Evolutionary conservation across 2,329 filamentous ascomycete species (phyloP), one percentile per base, ranked within the genome.

Genomic region (Neofusicoccum cordaticola): DNA sequence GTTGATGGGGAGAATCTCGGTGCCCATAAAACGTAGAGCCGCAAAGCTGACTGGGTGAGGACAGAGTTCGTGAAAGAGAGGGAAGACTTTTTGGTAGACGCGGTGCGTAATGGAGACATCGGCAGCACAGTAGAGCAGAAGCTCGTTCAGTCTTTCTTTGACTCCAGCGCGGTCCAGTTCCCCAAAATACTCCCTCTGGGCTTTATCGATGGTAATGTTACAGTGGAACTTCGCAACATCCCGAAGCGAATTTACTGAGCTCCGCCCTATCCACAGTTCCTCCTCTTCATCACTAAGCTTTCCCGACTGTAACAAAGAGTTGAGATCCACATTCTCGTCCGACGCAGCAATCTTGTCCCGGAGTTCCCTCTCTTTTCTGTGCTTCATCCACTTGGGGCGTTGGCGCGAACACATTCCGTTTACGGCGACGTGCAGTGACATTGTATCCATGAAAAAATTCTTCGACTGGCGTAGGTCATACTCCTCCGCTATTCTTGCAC

Each of bases 391-490:
- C 0, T 92, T 97, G 8, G 96, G 95, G 57, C 95, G 86, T 77
- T 99, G 95, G 69, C 91, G 89, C 22, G 95, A 98, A 78, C 95
- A 99, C 95, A 99, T 99, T 67, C 95, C 95, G 74, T 99, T 99
- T 27, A 97, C 94, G 2, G 96, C 96, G 7, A 97, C 94, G 75
- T 99, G 95, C 19, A 99, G 81, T 1, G 94, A 98, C 95, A 99
- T 99, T 35, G 95, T 99, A 75, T 99, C 95, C 60, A 99, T 79
- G 74, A 97, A 99, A 48, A 87, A 90, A 70, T 93, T 98, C 44
- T 88, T 86, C 0, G 92, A 90, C 75, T 97, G 94, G 63, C 86
- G 82, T 45, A 98, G 78, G 71, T 89, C 85, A 75, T 99, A 99
- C 75, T 99, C 95, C 74, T 99, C 95, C 19, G 88, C 78, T 63